Evolutionary conservation across 257 asterid genomes (phyloP), one percentile per base, ranked within the genome.

Genomic region (Cruciata laevipes): DNA sequence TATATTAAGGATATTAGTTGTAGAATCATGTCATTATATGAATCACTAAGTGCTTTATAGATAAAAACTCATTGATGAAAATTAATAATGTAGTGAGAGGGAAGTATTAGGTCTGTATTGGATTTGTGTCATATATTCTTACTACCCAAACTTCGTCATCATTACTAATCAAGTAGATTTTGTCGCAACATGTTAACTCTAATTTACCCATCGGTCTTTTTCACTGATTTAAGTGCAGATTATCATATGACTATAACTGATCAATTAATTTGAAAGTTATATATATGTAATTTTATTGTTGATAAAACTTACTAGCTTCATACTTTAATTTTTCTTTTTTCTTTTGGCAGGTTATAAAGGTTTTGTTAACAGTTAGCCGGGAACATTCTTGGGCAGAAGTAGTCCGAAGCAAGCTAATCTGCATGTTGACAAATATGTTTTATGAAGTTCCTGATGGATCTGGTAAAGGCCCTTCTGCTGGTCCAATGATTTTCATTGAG

Each of bases 301-400:
- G 40, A 35, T 35, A 6, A 10, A 35, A 35, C 40, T 35, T 35
- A 35, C 27, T 66, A 18, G n/a, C 16, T 31, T 61, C 18, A 30
- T 70, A 31, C 65, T 66, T n/a, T n/a, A n/a, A n/a, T n/a, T n/a
- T n/a, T n/a, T n/a, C n/a, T n/a, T 25, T 44, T 62, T 51, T 47
- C 61, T 58, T 58, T 60, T 53, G 73, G 55, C 87, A 94, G 99
- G 98, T 94, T 73, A 83, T 94, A 67, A 85, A 88, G 83, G 89
- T 79, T 74, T 91, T 94, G 62, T 80, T 87, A 82, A 83, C 77
- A 73, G 86, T 88, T 69, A 90, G 99, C 78, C 82, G 95, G 80
- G 87, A 80, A 76, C 84, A 94, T 79, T 87, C 89, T 47, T 94
- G 99, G 99, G 96, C 97, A 31, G 96, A 88, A 83, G 85, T 89